Conservation (phyloP, 2,329 filamentous ascomycete species). For the Bipolaris oryzae region DNA sequence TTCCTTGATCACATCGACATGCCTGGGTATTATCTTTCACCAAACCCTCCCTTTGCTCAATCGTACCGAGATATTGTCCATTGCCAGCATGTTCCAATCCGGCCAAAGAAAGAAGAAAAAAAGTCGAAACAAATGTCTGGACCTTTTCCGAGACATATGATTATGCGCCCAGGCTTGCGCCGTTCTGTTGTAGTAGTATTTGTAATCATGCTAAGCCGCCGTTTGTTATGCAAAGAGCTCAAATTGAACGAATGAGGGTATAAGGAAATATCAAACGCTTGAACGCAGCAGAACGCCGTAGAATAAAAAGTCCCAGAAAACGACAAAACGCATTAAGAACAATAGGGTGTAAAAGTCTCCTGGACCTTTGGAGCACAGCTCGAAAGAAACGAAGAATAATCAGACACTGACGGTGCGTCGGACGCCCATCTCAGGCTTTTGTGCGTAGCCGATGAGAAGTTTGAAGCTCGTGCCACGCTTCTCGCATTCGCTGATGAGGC, state of each 20-base stretch:
- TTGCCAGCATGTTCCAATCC: slow-evolving; percentile 43
- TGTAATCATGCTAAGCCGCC: slow-evolving; percentile 29
- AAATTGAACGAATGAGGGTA: slow-evolving; percentile 35
- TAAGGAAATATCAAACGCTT: slow-evolving; percentile 43
- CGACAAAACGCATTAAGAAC: slow-evolving; percentile 21
- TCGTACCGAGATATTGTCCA: slow-evolving; percentile 29
- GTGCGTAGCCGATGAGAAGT: slow-evolving; percentile 87
- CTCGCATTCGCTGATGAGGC: slow-evolving; percentile 82
- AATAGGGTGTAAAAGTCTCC: slow-evolving; percentile 24
- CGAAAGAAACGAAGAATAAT: slow-evolving; percentile 28
- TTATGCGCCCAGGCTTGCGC: slow-evolving; percentile 32
- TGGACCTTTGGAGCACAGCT: slow-evolving; percentile 44
- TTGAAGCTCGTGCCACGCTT: slow-evolving; percentile 86
- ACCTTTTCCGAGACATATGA: slow-evolving; percentile 15
- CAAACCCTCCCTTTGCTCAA: slow-evolving; percentile 5
- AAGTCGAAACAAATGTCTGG: slow-evolving; percentile 24
- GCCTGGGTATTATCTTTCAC: slow-evolving; percentile 15
- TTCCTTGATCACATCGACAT: slow-evolving; percentile 15
- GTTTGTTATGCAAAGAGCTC: slow-evolving; percentile 40
- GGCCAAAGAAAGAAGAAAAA: slow-evolving; percentile 16
- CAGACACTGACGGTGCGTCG: slow-evolving; percentile 58
- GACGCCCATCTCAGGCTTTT: slow-evolving; percentile 67
- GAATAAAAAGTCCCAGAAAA: slow-evolving; percentile 15
- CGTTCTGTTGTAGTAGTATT: slow-evolving; percentile 16
- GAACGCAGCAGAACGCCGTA: slow-evolving; percentile 40